Evolutionary conservation across 164 flowering plant genomes (phyloP), one percentile per base, ranked within the genome.

Genomic region (Vitis rupestris): DNA sequence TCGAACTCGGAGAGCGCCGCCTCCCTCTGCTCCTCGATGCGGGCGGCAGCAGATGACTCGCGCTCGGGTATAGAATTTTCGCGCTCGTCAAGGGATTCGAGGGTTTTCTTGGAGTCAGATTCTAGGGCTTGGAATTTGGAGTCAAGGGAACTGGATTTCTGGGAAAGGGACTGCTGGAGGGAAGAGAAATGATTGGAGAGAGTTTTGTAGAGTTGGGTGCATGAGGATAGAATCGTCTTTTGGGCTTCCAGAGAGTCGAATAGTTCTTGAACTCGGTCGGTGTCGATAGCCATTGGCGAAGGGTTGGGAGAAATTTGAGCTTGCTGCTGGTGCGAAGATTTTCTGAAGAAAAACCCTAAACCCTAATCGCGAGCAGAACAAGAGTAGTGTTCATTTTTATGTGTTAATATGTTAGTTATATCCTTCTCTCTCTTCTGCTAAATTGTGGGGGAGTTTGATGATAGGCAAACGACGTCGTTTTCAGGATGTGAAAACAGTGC

Each of bases 1-100:
- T 74, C 70, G 51, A 88, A 50, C 10, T 81, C 85, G 12, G 74
- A 58, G 1, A 88, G 37, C 8, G 85, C 86, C 16, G 69, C 65
- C 15, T 68, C 76, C 64, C 72, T 77, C n/a, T 62, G 81, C 69
- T 76, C 69, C 16, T 78, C 74, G 19, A 86, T 37, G 31, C 71
- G 83, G 15, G 76, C 69, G 54, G 67, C 70, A 23, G 82, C 83
- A 4, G 76, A 69, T 10, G 83, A 69, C 69, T 86, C 85, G 16
- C 80, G 81, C 23, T 76, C 79, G 12, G 88, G 82, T 23, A 88
- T 76, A 19, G 89, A 77, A n/a, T 56, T 65, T 70, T 88, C 89
- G 9, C 85, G 80, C 4, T 16, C 44, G 5, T 68, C 58, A 12
- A 88, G 74, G 23, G 79, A 68, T 10, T 79, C 79, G 0, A 86